Evolutionary conservation across 805 yeast genomes (phyloP).

Genomic region (Zygoascus tannicola): DNA sequence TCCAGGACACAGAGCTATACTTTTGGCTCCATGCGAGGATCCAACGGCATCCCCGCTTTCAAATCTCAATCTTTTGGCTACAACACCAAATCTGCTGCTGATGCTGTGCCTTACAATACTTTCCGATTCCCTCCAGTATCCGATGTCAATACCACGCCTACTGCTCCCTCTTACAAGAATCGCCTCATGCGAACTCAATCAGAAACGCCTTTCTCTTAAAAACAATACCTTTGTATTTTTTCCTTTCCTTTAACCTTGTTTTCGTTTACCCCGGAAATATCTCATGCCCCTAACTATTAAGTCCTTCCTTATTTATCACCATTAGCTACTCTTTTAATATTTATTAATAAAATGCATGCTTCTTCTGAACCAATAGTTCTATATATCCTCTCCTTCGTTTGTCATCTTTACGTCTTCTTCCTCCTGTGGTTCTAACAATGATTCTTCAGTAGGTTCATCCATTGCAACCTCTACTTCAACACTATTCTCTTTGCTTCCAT

Average conservation of each 20-base stretch:
- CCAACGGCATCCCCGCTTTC: background rate
- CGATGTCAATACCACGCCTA: constrained; percentile 11
- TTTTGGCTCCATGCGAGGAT: constrained; percentile 8
- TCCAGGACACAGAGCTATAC: constrained; percentile 14
- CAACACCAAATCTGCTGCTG: background rate
- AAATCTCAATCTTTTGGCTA: background rate
- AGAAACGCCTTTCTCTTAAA: constrained; percentile 2
- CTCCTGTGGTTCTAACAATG: no score
- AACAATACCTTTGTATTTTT: no score
- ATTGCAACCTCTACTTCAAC: constrained; percentile 3
- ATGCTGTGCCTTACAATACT: background rate
- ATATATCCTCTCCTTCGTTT: background rate
- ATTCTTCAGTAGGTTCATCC: constrained; percentile 3
- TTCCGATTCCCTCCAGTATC: constrained; percentile 14
- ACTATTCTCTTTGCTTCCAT: constrained; percentile 6
- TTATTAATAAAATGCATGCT: constrained; percentile 1
- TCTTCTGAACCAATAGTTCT: background rate
- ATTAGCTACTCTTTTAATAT: background rate
- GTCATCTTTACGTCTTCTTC: background rate
- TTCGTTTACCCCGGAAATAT: no score
- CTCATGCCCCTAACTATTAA: no score
- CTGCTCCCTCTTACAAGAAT: constrained; percentile 5
- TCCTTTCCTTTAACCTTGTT: no score
- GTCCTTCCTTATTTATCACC: background rate
- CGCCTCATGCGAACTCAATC: constrained; percentile 2